Conservation (phyloP, 345 rosid species). For the Camelina neglecta region DNA sequence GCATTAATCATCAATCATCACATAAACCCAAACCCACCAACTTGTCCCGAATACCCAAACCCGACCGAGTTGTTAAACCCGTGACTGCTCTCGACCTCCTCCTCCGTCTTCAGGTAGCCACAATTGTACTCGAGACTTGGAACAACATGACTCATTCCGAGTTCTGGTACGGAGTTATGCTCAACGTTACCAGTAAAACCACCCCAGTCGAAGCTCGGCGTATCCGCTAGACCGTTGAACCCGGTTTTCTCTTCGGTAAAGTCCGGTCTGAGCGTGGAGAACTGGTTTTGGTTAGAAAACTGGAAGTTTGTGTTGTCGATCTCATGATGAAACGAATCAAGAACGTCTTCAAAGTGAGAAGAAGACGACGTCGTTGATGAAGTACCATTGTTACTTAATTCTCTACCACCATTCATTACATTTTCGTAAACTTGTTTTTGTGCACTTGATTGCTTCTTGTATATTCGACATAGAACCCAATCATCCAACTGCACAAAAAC, state of each 20-base stretch:
- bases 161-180: conserved; percentile 46
- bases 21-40: conserved; percentile 40
- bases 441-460: conserved; percentile 74
- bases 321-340: conserved; percentile 51
- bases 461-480: conserved; percentile 95
- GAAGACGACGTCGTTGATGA: conserved; percentile 59
- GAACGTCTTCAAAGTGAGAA: conserved; percentile 75
- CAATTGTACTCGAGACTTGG: conserved; percentile 39
- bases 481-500: conserved; percentile 67
- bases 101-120: conserved; percentile 49
- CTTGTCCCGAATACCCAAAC: conserved; percentile 40
- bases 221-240: conserved; percentile 22
- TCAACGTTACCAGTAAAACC: conserved; percentile 23
- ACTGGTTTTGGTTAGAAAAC: conserved; percentile 34
- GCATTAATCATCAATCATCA: conserved; percentile 21
- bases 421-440: conserved; percentile 52
- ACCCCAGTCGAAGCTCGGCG: conserved; percentile 60
- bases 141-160: conserved; percentile 44
- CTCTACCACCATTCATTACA: conserved; percentile 49
- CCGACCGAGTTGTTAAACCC: conserved; percentile 30
- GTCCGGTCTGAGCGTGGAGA: conserved; percentile 45
- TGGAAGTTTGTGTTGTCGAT: conserved; percentile 48
- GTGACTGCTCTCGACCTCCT: conserved; percentile 14
- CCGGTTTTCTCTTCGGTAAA: conserved; percentile 51
- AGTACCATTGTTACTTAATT: conserved; percentile 61